phyloP scores from a whole-genome alignment of 345 rosid genomes.

The Lumnitzera littorea region DNA sequence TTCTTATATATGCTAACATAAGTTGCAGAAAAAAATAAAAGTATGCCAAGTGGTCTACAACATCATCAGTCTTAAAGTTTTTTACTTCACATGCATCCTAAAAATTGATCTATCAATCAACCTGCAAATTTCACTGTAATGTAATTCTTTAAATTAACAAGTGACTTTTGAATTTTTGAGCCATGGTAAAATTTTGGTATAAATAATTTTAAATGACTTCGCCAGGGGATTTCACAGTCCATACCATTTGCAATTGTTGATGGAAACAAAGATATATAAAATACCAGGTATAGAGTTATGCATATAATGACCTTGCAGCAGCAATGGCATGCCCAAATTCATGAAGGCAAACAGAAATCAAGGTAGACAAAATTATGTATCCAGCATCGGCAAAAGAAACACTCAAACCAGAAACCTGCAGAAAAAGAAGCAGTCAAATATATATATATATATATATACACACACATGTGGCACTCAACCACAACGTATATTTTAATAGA shows the following conservation, averaged over 20 bases:
- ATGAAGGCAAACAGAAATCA: slow-evolving; percentile 66
- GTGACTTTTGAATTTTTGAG: too few species aligned
- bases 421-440: not conserved
- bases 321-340: slow-evolving; percentile 89
- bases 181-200: not conserved
- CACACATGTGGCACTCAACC: not conserved
- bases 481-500: not conserved
- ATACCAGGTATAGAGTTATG: not conserved
- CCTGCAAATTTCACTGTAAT: too few species aligned
- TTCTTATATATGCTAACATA: too few species aligned
- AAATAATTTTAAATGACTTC: not conserved
- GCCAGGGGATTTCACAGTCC: not conserved
- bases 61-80: too few species aligned
- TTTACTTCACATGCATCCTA: too few species aligned
- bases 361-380: slow-evolving; percentile 44
- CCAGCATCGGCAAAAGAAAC: slow-evolving; percentile 45
- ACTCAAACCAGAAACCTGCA: slow-evolving; percentile 30
- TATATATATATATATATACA: too few species aligned
- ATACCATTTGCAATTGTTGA: slow-evolving; percentile 1
- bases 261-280: not conserved
- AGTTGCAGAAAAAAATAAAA: too few species aligned
- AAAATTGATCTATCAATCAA: too few species aligned
- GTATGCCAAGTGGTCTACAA: too few species aligned
- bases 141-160: too few species aligned
- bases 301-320: slow-evolving; percentile 62